Percentiles rank a stretch among this genome's conserved stretches.
phyloP scores from a whole-genome alignment of 495 filamentous ascomycete species.

The Penicillium salamii region DNA sequence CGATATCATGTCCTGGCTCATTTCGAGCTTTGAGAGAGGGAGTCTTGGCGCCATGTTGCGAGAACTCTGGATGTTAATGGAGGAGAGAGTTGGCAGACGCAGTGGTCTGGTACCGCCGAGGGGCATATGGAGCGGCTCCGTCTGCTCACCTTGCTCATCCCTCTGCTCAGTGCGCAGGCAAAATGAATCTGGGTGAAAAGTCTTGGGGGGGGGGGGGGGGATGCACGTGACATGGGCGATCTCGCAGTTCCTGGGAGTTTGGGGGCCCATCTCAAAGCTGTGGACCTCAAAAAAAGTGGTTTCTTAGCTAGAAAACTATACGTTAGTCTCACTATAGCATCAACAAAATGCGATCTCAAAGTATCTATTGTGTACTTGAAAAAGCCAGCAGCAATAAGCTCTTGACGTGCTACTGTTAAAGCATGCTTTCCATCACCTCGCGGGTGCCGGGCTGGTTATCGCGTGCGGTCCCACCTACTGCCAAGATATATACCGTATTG shows the following conservation, averaged over 20 bases:
- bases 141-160: conserved; percentile 9
- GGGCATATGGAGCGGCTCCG: background rate
- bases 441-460: background rate
- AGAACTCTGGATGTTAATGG: background rate
- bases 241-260: conserved; percentile 3
- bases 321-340: background rate
- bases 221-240: conserved; percentile 5
- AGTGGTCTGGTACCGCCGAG: background rate
- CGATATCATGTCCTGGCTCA: background rate
- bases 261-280: conserved; percentile 1
- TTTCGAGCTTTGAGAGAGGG: conserved; percentile 4
- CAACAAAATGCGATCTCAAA: background rate
- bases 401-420: background rate
- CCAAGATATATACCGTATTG: no score
- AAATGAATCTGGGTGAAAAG: conserved; percentile 8
- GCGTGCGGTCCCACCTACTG: no score
- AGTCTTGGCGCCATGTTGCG: conserved; percentile 10
- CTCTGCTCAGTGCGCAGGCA: conserved; percentile 6
- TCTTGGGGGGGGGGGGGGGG: conserved; percentile 10
- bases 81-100: background rate
- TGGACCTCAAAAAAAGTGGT: background rate
- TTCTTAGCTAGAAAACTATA: background rate
- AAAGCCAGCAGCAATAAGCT: background rate
- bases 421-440: background rate
- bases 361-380: background rate